These are phyloP conservation scores for Raddia distichophylla DNA, from an alignment of 176 grass and related monocot genomes.

Conservation along the genomic window DNA sequence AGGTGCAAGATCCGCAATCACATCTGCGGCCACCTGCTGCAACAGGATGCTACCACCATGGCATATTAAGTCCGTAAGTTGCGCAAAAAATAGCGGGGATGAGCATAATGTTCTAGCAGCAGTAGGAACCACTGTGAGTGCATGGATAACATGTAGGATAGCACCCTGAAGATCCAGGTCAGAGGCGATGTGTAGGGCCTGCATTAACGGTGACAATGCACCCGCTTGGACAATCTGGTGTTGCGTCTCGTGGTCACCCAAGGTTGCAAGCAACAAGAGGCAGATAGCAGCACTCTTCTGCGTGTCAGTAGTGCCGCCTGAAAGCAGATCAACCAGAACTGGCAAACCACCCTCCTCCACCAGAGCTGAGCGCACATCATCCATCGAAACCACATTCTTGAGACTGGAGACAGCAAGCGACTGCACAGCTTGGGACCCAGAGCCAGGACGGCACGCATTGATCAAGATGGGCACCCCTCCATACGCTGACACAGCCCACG, in stretches of 20 bases:
- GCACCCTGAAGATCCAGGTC: constrained; percentile 66
- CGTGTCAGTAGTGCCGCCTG: constrained; percentile 45
- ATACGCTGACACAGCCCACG: constrained; percentile 80
- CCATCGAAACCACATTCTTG: constrained; percentile 63
- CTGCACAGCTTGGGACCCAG: constrained; percentile 52
- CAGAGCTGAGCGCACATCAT: constrained; percentile 65
- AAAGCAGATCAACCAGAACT: constrained; percentile 61
- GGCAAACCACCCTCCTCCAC: constrained; percentile 75
- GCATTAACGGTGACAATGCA: constrained; percentile 63
- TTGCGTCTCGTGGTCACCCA: constrained; percentile 61
- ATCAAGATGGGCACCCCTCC: constrained; percentile 71
- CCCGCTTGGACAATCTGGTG: constrained; percentile 61
- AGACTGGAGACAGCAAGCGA: constrained; percentile 55
- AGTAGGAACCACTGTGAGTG: constrained; percentile 55
- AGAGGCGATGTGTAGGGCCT: constrained; percentile 55
- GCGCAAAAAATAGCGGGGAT: constrained; percentile 70
- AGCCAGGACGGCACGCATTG: constrained; percentile 69
- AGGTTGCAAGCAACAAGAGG: constrained; percentile 62
- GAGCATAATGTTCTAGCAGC: constrained; percentile 58
- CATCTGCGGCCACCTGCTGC: constrained; percentile 62
- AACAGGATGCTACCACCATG: constrained; percentile 50
- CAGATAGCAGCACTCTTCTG: constrained; percentile 62
- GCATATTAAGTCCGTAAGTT: constrained; percentile 65
- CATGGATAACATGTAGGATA: constrained; percentile 59
- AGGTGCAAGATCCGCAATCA: constrained; percentile 63